Percentiles rank a stretch among this genome's conserved stretches.
Evolutionary conservation across 2,329 filamentous ascomycete species (phyloP).

Genomic region (Xylaria sp.): DNA sequence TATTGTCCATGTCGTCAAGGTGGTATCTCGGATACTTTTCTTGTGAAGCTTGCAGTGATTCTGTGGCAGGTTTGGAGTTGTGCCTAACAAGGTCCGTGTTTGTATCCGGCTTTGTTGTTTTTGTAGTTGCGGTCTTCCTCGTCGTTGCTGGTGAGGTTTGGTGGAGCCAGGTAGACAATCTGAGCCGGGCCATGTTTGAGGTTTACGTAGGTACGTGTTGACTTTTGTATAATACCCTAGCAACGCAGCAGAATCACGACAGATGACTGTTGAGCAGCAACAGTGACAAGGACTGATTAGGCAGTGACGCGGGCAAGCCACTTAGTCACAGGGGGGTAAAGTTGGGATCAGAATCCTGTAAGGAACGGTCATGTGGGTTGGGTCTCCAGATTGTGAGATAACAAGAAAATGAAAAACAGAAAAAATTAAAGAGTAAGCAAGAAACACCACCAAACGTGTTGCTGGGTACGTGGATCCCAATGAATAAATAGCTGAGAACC

Average conservation of each 20-base stretch:
- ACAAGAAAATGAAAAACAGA: conserved; percentile 7
- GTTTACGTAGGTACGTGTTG: conserved; percentile 1
- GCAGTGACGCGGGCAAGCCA: not conserved
- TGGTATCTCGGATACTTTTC: conserved; percentile 14
- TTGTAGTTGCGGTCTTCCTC: too few relatives aligned
- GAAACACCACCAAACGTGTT: conserved; percentile 12
- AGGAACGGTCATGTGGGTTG: conserved; percentile 6
- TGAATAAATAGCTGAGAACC: not conserved
- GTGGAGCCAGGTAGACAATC: conserved; percentile 23
- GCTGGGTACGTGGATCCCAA: conserved; percentile 11
- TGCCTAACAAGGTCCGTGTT: conserved; percentile 12
- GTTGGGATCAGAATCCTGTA: too few relatives aligned
- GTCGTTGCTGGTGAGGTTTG: conserved; percentile 10
- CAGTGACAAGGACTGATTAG: not conserved
- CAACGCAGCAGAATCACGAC: conserved; percentile 9
- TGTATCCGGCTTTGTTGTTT: too few relatives aligned
- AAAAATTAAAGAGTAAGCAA: too few relatives aligned
- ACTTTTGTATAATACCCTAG: not conserved
- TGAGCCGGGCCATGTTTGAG: conserved; percentile 23
- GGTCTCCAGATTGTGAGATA: conserved; percentile 4
- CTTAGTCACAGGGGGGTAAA: conserved; percentile 16
- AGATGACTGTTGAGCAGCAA: conserved; percentile 1
- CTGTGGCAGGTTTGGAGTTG: conserved; percentile 6
- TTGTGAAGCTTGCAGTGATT: conserved; percentile 3
- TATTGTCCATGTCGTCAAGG: conserved; percentile 7